Evolutionary conservation across 2,329 filamentous ascomycete species (phyloP), one percentile per base, ranked within the genome.

Genomic region (Beauveria varroae): DNA sequence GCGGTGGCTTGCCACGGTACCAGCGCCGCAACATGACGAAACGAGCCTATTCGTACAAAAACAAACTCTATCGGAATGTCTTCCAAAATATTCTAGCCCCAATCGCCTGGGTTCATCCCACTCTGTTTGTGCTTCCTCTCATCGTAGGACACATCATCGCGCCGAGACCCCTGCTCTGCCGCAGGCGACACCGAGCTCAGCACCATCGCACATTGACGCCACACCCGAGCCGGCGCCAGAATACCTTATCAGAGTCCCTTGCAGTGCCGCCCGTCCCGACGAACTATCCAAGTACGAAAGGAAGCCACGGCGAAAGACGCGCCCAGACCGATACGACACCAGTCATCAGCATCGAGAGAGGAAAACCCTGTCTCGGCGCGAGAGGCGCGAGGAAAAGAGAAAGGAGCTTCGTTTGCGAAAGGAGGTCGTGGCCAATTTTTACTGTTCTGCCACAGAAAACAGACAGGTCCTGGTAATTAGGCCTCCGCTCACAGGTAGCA

Each of bases 361-460:
- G 5, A 53, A 18, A 37, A 22, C 7, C 3, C 14, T 55, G 18
- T 46, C 55, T 26, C 53, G 61, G 1, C 24, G 49, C 47, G 37
- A 66, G 54, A 57, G 50, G 26, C 20, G 47, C n/a, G 61, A 63
- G 5, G 30, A 53, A 5, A 66, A 67, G 40, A 73, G 70, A 40
- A 69, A 70, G n/a, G 67, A 58, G 14, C 63, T 75, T 41, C 67
- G 69, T 6, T 75, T 74, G 0, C 70, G 76, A 16, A 76, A 75
- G 58, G 78, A 81, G 46, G 74, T 86, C 8, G 80, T 86, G 70
- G 71, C 76, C 7, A 80, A 80, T 22, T 89, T 88, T 64, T 73
- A 73, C 14, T 86, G 85, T 1, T 70, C 78, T 3, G 80, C 79
- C 57, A 77, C 88, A 47, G 70, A 78, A 12, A 76, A 76, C 20